Evolutionary conservation across 1,284 basidiomycete genomes (phyloP), one percentile per base, ranked within the genome.

Genomic region (Pseudozyma sp.): DNA sequence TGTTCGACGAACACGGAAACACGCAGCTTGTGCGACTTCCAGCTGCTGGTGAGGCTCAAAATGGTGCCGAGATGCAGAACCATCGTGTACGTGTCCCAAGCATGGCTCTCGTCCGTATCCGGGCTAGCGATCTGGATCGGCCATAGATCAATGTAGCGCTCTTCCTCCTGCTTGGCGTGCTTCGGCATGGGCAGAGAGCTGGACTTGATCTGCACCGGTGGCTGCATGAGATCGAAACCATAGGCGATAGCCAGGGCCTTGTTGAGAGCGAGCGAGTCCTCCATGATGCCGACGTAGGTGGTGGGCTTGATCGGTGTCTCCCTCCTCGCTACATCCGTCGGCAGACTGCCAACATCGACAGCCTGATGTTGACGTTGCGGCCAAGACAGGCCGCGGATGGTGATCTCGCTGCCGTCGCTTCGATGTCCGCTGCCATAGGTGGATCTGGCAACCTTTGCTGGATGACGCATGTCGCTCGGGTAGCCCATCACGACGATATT

Each of bases 21-120:
- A 10, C 82, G 80, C 33, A 84, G 69, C 60, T 80, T 72, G 70
- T 84, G 81, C 35, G 65, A 54, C 47, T 79, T 82, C 82, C 82
- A 84, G 30, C 79, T 80, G 46, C 80, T 77, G 0, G 82, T 84
- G 24, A 83, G 66, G 56, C 79, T 82, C 17, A 84, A 69, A 34
- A 84, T 84, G 5, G 82, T 84, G 54, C 82, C 82, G 44, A 84
- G 75, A 43, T 84, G 82, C 17, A 84, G 74, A 11, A 84, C 81
- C 81, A 84, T 83, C 11, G 82, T 84, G 67, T 84, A 84, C 5
- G 81, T 83, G 57, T 84, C 82, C 82, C 82, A 84, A 16, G 79
- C 78, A 19, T 78, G 80, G 33, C 59, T 69, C 29, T 75, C 65
- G 52, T 79, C 78, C 6, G 65, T 64, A 13, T 79, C 78, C 1